Percentiles rank a stretch among this genome's conserved stretches.
phyloP scores from a whole-genome alignment of 1,139 yeast genomes.

The Meyerozyma sp. region DNA sequence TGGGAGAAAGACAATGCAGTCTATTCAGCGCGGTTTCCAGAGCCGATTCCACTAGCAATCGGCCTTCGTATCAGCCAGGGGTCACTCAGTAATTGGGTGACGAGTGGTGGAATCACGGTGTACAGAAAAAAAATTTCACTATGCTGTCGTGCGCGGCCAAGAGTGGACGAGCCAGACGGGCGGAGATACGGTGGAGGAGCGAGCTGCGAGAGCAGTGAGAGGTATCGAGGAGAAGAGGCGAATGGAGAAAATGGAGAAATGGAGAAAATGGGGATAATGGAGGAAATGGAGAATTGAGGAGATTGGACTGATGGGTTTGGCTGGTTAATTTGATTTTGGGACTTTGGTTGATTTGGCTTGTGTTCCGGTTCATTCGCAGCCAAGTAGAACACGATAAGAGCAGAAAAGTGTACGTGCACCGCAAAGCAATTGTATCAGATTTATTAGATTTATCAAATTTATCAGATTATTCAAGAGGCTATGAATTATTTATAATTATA shows the following conservation, averaged over 20 bases:
- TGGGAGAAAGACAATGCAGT: neutral
- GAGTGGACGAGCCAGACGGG: neutral
- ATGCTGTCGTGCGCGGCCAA: conserved; percentile 2
- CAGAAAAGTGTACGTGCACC: too few species aligned
- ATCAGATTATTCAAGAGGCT: too few species aligned
- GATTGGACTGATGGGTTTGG: too few species aligned
- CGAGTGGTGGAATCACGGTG: conserved; percentile 2
- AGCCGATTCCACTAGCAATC: conserved; percentile 2
- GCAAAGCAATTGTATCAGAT: too few species aligned
- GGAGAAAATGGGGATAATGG: neutral
- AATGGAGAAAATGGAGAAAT: neutral
- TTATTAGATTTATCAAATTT: too few species aligned
- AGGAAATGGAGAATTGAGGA: too few species aligned
- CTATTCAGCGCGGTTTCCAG: neutral
- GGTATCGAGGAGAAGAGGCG: neutral
- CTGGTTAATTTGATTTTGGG: too few species aligned
- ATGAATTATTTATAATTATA: too few species aligned
- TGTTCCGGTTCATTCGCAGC: too few species aligned
- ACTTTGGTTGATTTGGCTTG: too few species aligned
- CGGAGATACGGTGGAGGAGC: neutral
- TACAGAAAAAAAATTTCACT: conserved; percentile 1
- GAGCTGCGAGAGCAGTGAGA: too few species aligned
- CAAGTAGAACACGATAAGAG: too few species aligned
- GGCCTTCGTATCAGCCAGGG: conserved; percentile 1
- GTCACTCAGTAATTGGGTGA: conserved; percentile 1